phyloP scores from a whole-genome alignment of 306 rosid genomes.

The Vigna angularis region DNA sequence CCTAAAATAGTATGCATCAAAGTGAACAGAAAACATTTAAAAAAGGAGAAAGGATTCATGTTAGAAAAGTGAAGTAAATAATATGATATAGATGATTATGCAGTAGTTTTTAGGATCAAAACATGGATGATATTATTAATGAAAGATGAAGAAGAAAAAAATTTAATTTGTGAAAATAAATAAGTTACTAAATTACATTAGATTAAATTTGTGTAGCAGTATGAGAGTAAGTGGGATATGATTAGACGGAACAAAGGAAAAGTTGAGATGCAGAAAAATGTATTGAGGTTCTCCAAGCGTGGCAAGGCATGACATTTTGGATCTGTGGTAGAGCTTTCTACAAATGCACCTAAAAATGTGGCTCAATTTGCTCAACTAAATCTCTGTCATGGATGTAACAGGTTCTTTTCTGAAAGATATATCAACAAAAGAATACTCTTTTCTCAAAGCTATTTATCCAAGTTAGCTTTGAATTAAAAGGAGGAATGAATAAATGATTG shows the following conservation, averaged over 20 bases:
- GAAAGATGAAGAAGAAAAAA: too few species aligned
- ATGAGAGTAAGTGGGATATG: neutral
- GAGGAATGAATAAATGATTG: neutral
- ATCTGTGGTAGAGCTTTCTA: neutral
- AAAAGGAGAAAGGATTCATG: too few species aligned
- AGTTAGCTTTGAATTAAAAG: neutral
- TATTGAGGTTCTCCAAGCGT: slow-evolving; percentile 6
- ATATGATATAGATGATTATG: too few species aligned
- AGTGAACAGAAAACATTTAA: too few species aligned
- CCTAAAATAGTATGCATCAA: too few species aligned
- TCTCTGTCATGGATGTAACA: slow-evolving; percentile 11
- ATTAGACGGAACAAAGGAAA: neutral
- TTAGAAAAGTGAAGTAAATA: too few species aligned
- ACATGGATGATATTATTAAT: too few species aligned
- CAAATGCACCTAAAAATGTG: neutral
- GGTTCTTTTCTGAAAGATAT: neutral
- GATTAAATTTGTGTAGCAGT: too few species aligned
- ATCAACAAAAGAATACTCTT: neutral
- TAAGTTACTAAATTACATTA: too few species aligned
- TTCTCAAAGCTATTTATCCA: neutral
- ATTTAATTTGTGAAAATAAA: too few species aligned
- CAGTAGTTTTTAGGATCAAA: too few species aligned
- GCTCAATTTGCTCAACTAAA: neutral
- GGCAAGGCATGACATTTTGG: slow-evolving; percentile 1
- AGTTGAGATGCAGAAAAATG: neutral